Base-by-base conservation (phyloP, 2,329 filamentous ascomycete species). In the Neodidymelliopsis sp. region DNA sequence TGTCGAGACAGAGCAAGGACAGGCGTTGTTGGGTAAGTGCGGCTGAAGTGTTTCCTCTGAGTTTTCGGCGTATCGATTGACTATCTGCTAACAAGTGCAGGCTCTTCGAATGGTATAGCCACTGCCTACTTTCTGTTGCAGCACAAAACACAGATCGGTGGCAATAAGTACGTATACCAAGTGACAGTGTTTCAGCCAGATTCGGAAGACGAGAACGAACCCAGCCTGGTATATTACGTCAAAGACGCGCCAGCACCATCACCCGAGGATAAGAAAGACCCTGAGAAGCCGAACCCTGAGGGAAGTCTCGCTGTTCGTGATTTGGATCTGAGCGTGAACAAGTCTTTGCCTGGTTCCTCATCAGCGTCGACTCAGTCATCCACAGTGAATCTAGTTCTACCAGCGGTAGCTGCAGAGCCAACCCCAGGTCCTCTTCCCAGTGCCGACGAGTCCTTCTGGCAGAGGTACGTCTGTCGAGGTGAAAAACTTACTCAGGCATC, bases 71-170 rank as follows among this genome's bases (percentile, higher is more conserved):
- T n/a, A 23, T 22, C 33, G 3, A 22, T 4, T 23, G 18, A 34
- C 6, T 2, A n/a, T 4, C 22, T 35, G 19, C 19, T 22, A 10
- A 20, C 13, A 4, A 9, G 9, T 7, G 18, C 12, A 53, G 52
- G 52, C 1, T 47, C 52, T 6, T 42, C 42, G 2, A 52, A 54
- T 8, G 47, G 48, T 8, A 20, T 48, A 12, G 42, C 28, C 7
- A 34, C 20, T 3, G 52, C 30, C 2, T 54, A 44, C 13, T 45
- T 57, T 19, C 31, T 57, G 5, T 42, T 38, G 2, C 54, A 57
- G 20, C 54, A 57, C 20, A 57, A 57, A 22, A 10, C n/a, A 10
- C 46, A 57, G 23, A 28, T 57, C 6, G 54, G 54, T 4, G 16
- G 9, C 4, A 40, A 51, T 10, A 56, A 44, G 22, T 49, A 45